A percentile compares a stretch with the other conserved stretches of the same genome.
Conservation (phyloP, 2,329 filamentous ascomycete genomes). For the Truncatella angustata region DNA sequence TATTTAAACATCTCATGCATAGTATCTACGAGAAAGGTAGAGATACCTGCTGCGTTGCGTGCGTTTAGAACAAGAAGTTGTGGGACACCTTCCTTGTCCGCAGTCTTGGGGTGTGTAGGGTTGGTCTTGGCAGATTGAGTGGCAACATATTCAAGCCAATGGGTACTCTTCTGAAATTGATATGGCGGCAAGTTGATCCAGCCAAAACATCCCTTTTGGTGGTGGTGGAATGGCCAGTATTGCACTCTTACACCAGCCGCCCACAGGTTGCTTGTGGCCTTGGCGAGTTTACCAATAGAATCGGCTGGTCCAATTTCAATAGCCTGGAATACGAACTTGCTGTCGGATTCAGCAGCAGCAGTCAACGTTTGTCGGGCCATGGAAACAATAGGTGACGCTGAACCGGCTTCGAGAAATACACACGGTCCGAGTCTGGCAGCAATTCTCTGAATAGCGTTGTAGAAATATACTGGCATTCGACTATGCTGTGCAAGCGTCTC, state of each 20-base stretch:
- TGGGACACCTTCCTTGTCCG: too few relatives aligned
- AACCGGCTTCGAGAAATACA: conserved; percentile 32
- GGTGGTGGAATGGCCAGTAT: conserved; percentile 37
- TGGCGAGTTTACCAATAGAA: neutral
- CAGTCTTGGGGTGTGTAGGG: too few relatives aligned
- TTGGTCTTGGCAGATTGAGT: too few relatives aligned
- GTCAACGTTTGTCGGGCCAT: conserved; percentile 14
- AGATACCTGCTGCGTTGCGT: too few relatives aligned
- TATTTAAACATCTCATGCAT: neutral
- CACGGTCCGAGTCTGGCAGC: conserved; percentile 14
- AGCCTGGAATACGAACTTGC: too few relatives aligned
- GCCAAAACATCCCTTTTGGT: conserved; percentile 21
- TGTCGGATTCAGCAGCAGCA: too few relatives aligned
- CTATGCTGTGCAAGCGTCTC: conserved; percentile 17
- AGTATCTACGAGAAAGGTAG: too few relatives aligned
- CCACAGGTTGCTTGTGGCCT: neutral
- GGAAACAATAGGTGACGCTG: conserved; percentile 18
- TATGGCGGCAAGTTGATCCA: conserved; percentile 36
- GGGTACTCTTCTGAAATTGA: conserved; percentile 37
- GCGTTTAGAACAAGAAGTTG: too few relatives aligned
- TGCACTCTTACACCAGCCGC: conserved; percentile 11
- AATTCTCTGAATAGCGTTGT: conserved; percentile 24
- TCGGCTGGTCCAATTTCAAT: too few relatives aligned
- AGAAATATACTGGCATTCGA: conserved; percentile 27
- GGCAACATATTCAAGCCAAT: conserved; percentile 44